These are phyloP conservation scores for Thozetella sp. DNA, from an alignment of 495 filamentous ascomycete genomes.

Conservation along the genomic window DNA sequence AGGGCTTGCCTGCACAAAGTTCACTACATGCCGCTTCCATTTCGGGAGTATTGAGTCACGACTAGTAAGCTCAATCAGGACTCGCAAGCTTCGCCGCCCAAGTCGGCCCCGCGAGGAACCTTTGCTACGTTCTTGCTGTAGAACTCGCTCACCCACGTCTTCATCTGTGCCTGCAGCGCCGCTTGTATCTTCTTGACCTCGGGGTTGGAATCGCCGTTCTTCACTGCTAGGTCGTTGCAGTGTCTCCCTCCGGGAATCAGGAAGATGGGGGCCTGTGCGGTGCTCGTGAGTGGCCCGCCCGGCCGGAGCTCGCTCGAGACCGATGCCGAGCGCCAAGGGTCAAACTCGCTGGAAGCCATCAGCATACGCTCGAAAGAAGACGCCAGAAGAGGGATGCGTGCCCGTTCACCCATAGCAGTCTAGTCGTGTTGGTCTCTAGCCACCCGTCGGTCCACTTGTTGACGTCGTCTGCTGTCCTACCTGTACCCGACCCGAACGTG, in stretches of 20 bases:
- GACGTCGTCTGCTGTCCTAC: conserved; percentile 48
- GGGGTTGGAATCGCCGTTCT: conserved; percentile 31
- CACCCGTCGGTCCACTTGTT: conserved; percentile 63
- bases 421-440: conserved; percentile 51
- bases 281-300: conserved; percentile 52
- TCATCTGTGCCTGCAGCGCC: conserved; percentile 44
- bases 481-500: conserved; percentile 50
- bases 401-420: conserved; percentile 63
- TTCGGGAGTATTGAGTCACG: no score
- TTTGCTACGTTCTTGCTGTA: conserved; percentile 18
- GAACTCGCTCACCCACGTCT: conserved; percentile 49
- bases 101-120: neutral
- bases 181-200: conserved; percentile 34
- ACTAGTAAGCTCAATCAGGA: neutral
- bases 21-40: no score
- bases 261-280: conserved; percentile 43
- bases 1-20: no score
- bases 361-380: neutral
- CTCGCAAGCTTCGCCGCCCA: no score
- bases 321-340: conserved; percentile 59
- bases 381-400: conserved; percentile 17
- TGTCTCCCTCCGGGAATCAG: conserved; percentile 55
- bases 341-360: conserved; percentile 41
- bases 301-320: conserved; percentile 55
- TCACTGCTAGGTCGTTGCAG: conserved; percentile 45